Evolutionary conservation across 208 protist genomes (phyloP), one percentile per base, ranked within the genome.

Genomic region (Leptomonas pyrrhocoris): DNA sequence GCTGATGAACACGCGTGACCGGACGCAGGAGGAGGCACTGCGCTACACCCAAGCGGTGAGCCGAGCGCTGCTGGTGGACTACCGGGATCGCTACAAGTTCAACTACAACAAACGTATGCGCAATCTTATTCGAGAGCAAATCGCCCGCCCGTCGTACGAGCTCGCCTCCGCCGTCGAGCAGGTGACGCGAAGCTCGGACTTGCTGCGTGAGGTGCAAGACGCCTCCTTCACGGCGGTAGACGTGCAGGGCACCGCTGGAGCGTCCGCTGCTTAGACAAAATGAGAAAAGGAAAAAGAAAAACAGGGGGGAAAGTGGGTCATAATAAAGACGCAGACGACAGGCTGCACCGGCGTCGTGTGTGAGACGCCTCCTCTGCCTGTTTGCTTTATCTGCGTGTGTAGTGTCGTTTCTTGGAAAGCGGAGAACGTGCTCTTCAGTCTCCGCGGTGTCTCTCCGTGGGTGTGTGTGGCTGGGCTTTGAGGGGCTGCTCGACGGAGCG

Each of bases 61-160:
- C 62, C 49, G 25, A 0, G 74, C 70, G 13, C 81, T 95, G 12
- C 74, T 69, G 11, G 54, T 21, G 13, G 81, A 86, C 49, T 92
- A 86, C 53, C 51, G 80, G 28, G 53, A 74, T 13, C 78, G 83
- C 9, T 95, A 89, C 78, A 67, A 82, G 53, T 21, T 25, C 1
- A 83, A 85, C 58, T 91, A 92, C 67, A 54, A 73, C 21, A 62
- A 42, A 16, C 80, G 84, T 23, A 90, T 94, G 89, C 79, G 64
- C 15, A 84, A 83, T 60, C 57, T 94, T 25, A 57, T 91, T 31
- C 38, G 67, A 0, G 68, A 72, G 30, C 79, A 85, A 43, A 80
- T 81, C 45, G 67, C 49, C 1, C 61, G 68, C 2, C 74, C 74
- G 28, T 73, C 73, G 11, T 45, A 48, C 16, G 61, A 80, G 55